These are phyloP conservation scores for Colletotrichum caudatum DNA, from an alignment of 2,329 filamentous ascomycete genomes.

Conservation along the genomic window DNA sequence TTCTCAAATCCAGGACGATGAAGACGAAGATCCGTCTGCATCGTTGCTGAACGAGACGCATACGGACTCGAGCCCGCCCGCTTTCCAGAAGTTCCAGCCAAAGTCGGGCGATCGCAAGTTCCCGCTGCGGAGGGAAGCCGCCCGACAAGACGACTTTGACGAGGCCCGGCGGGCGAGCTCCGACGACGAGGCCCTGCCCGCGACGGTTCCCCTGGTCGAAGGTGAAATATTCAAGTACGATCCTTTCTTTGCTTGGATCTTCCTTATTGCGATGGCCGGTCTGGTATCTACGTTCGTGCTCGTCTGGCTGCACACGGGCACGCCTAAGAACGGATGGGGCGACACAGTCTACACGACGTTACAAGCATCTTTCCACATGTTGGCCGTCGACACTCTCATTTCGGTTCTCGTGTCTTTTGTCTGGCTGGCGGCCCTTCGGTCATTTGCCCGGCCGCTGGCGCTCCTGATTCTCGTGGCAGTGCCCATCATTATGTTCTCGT, in stretches of 20 bases:
- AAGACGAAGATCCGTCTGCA: constrained; percentile 70
- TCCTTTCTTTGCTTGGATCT: constrained; percentile 91
- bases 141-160: constrained; percentile 63
- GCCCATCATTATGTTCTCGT: constrained; percentile 86
- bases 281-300: constrained; percentile 91
- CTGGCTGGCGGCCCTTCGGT: constrained; percentile 89
- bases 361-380: constrained; percentile 86
- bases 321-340: constrained; percentile 80
- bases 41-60: constrained; percentile 69
- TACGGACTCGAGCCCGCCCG: constrained; percentile 66
- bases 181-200: constrained; percentile 52
- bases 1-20: constrained; percentile 66
- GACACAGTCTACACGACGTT: constrained; percentile 96
- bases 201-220: constrained; percentile 66
- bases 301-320: constrained; percentile 88
- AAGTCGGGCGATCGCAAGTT: constrained; percentile 54
- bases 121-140: constrained; percentile 56
- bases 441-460: constrained; percentile 88
- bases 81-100: constrained; percentile 71
- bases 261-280: constrained; percentile 84
- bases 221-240: constrained; percentile 85
- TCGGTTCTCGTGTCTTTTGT: constrained; percentile 87
- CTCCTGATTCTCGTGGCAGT: constrained; percentile 85
- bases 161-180: constrained; percentile 55
- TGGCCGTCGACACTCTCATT: constrained; percentile 92